These are phyloP conservation scores for Mycena metata DNA, from an alignment of 768 basidiomycete species.

Conservation along the genomic window DNA sequence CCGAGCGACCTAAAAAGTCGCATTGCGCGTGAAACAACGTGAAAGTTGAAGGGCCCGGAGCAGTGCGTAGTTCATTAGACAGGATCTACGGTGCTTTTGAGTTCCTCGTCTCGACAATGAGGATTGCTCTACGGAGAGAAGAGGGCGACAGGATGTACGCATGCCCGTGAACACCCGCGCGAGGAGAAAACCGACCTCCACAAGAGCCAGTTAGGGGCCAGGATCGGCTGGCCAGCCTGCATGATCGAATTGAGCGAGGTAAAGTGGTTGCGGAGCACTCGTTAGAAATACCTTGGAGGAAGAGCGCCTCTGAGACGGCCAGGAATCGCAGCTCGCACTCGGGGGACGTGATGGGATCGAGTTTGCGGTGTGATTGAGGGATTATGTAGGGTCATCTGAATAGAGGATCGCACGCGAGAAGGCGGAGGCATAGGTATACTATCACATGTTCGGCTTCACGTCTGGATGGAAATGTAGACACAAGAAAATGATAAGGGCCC, in stretches of 20 bases:
- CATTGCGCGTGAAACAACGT: no score
- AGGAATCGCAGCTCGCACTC: constrained; percentile 94
- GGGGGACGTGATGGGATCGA: constrained; percentile 91
- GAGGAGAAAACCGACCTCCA: no score
- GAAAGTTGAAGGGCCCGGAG: no score
- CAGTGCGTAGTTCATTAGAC: no score
- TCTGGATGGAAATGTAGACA: constrained; percentile 53
- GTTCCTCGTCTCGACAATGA: no score
- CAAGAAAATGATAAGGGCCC: background rate
- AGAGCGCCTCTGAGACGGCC: constrained; percentile 89
- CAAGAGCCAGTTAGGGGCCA: constrained; percentile 97
- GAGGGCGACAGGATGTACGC: no score
- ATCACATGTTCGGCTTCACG: constrained; percentile 96
- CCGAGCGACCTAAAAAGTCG: no score
- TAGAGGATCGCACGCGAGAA: constrained; percentile 92
- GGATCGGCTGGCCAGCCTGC: constrained; percentile 98
- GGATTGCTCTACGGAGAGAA: no score
- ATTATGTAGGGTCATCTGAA: constrained; percentile 94
- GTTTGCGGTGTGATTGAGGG: constrained; percentile 92
- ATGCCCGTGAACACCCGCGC: no score
- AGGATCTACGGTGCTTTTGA: no score
- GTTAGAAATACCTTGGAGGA: constrained; percentile 75
- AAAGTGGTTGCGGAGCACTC: constrained; percentile 15
- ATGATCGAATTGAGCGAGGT: background rate
- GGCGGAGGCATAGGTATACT: constrained; percentile 97